phyloP scores from a whole-genome alignment of 495 filamentous ascomycete genomes.

The Talaromyces proteolyticus region DNA sequence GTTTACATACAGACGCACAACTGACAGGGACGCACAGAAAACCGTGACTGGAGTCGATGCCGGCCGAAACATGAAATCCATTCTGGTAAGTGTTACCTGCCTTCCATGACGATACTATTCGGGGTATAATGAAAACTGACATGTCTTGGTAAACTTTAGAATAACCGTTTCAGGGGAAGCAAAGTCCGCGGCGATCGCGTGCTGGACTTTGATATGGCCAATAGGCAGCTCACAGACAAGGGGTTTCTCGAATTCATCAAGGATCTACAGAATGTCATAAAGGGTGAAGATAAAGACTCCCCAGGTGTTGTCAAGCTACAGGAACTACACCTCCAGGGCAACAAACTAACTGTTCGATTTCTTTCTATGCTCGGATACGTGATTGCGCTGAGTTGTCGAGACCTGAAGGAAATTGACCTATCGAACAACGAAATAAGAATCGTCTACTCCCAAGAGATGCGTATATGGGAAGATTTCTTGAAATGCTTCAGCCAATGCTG shows the following conservation, averaged over 20 bases:
- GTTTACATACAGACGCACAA: too few relatives aligned
- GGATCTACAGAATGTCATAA: conserved; percentile 29
- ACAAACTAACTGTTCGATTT: conserved; percentile 29
- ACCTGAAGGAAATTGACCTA: conserved; percentile 41
- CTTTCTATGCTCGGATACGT: conserved; percentile 32
- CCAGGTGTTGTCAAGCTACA: conserved; percentile 30
- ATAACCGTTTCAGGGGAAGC: conserved; percentile 30
- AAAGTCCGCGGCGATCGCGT: conserved; percentile 26
- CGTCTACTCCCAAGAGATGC: conserved; percentile 20
- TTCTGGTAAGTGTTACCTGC: too few relatives aligned
- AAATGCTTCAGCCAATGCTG: conserved; percentile 35
- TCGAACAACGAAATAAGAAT: conserved; percentile 39
- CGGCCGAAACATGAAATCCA: too few relatives aligned
- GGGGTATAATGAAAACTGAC: too few relatives aligned
- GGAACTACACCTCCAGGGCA: conserved; percentile 38
- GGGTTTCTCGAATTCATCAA: conserved; percentile 34
- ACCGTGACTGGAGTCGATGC: too few relatives aligned
- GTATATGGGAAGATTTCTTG: conserved; percentile 39
- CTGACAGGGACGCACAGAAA: too few relatives aligned
- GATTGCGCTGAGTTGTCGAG: conserved; percentile 26
- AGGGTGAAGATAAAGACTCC: conserved; percentile 19
- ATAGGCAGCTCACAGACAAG: conserved; percentile 35
- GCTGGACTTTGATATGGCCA: conserved; percentile 41
- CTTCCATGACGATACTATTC: too few relatives aligned
- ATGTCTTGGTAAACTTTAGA: too few relatives aligned